Percentiles rank a stretch among this genome's conserved stretches.
Conservation (phyloP, 2,329 filamentous ascomycete genomes). For the Fusarium chuoi region DNA sequence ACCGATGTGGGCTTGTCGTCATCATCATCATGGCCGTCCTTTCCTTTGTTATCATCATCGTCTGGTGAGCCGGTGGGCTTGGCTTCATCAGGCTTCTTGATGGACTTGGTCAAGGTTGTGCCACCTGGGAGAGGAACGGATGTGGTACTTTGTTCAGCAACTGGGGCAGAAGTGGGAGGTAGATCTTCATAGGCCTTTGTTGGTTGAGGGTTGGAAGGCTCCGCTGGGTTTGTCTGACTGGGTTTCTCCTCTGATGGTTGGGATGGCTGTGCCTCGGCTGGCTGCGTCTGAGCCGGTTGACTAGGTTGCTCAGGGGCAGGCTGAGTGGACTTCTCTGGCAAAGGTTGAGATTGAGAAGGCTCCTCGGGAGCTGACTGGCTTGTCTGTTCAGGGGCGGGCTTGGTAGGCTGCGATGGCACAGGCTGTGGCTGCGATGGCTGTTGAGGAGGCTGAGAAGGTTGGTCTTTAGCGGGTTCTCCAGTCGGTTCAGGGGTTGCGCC, state of each 20-base stretch:
- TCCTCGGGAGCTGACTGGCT: neutral
- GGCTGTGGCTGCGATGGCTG: conserved; percentile 15
- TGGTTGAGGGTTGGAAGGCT: conserved; percentile 23
- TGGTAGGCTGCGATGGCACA: neutral
- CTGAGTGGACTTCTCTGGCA: conserved; percentile 6
- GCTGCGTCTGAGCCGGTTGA: neutral
- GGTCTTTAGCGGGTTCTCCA: conserved; percentile 10
- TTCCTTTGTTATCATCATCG: neutral
- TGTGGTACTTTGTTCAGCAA: conserved; percentile 18
- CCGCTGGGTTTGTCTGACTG: conserved; percentile 3
- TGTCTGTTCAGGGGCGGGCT: conserved; percentile 10
- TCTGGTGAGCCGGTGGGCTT: conserved; percentile 17
- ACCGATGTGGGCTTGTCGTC: conserved; percentile 38
- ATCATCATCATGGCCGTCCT: neutral
- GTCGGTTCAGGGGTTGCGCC: conserved; percentile 22
- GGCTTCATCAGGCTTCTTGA: conserved; percentile 39
- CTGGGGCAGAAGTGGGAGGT: conserved; percentile 18
- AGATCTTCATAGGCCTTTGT: conserved; percentile 20
- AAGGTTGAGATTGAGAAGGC: neutral
- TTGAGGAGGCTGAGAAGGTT: conserved; percentile 6
- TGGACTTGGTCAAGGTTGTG: conserved; percentile 44
- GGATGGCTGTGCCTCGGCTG: neutral
- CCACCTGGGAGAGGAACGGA: conserved; percentile 10
- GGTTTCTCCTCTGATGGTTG: conserved; percentile 15
- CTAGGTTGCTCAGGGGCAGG: conserved; percentile 13